These are phyloP conservation scores for Tuber brumale DNA, from an alignment of 495 filamentous ascomycete species.

Conservation along the genomic window DNA sequence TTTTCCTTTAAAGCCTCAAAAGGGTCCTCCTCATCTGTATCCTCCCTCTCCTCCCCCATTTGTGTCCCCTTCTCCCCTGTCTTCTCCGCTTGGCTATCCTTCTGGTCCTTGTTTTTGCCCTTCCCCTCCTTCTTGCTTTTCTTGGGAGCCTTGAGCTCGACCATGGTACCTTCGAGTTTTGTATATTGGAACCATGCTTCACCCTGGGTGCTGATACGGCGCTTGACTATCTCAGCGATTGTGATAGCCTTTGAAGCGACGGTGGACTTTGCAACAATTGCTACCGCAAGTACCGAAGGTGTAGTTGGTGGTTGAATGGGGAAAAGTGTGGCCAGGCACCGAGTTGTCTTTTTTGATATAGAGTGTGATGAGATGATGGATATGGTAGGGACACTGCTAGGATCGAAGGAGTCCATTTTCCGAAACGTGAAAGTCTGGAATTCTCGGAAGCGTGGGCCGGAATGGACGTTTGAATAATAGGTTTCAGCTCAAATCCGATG, in stretches of 20 bases:
- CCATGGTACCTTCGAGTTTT: constrained; percentile 44
- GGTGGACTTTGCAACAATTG: constrained; percentile 47
- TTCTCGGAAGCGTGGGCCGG: not conserved
- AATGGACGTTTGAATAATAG: not conserved
- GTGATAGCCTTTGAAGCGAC: constrained; percentile 57
- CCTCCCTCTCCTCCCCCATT: constrained; percentile 30
- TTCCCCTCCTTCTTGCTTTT: constrained; percentile 10
- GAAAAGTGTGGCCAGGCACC: constrained; percentile 37
- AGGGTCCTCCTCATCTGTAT: constrained; percentile 46
- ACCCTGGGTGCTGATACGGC: constrained; percentile 50
- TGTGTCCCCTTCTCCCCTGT: constrained; percentile 9
- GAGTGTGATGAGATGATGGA: constrained; percentile 32
- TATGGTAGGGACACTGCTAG: constrained; percentile 21
- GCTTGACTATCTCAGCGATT: constrained; percentile 59
- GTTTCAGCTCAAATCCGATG: not conserved
- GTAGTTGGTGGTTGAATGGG: constrained; percentile 5
- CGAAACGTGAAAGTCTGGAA: not conserved
- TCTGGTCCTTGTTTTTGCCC: constrained; percentile 11
- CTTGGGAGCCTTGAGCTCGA: constrained; percentile 12
- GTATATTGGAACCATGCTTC: constrained; percentile 60
- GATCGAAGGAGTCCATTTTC: not conserved
- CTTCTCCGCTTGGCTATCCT: not conserved
- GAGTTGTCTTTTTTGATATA: constrained; percentile 33
- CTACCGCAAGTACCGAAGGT: constrained; percentile 30
- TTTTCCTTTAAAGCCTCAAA: constrained; percentile 51